phyloP scores from a whole-genome alignment of 148 eudicot species.

The Fagopyrum homotropicum region DNA sequence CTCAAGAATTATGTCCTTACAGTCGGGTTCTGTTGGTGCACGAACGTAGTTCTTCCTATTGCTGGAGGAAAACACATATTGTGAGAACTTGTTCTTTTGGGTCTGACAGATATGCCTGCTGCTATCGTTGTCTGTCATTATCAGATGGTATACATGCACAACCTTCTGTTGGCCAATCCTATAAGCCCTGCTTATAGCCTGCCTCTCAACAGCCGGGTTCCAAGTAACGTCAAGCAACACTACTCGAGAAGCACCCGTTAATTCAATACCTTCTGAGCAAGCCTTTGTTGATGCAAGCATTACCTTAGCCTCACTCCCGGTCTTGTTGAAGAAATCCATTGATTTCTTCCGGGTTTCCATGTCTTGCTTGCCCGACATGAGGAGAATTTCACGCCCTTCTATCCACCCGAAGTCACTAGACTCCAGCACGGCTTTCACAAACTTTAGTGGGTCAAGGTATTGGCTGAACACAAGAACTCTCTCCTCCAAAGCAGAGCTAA shows the following conservation, averaged over 20 bases:
- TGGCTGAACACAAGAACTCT: conserved; percentile 67
- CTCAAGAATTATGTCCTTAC: conserved; percentile 49
- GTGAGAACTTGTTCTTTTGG: conserved; percentile 47
- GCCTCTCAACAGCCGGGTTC: conserved; percentile 80
- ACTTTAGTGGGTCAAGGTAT: conserved; percentile 33
- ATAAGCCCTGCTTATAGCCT: conserved; percentile 80
- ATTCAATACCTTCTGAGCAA: conserved; percentile 69
- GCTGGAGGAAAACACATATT: conserved; percentile 44
- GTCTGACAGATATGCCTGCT: conserved; percentile 38
- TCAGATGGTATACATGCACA: conserved; percentile 52
- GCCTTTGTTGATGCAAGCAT: conserved; percentile 74
- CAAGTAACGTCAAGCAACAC: conserved; percentile 69
- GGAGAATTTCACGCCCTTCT: conserved; percentile 34
- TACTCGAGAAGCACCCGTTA: conserved; percentile 82
- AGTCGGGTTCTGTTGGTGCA: conserved; percentile 9
- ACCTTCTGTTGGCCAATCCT: conserved; percentile 64
- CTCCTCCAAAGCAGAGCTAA: conserved; percentile 38
- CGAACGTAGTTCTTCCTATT: conserved; percentile 20
- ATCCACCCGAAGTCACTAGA: conserved; percentile 31
- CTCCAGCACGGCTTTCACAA: conserved; percentile 29
- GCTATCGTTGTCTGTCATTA: conserved; percentile 44
- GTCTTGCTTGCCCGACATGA: conserved; percentile 42
- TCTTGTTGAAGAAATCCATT: conserved; percentile 48
- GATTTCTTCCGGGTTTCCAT: conserved; percentile 31
- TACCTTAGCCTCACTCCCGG: conserved; percentile 42